Evolutionary conservation across 306 rosid genomes (phyloP), one percentile per base, ranked within the genome.

Genomic region (Spatholobus suberectus): DNA sequence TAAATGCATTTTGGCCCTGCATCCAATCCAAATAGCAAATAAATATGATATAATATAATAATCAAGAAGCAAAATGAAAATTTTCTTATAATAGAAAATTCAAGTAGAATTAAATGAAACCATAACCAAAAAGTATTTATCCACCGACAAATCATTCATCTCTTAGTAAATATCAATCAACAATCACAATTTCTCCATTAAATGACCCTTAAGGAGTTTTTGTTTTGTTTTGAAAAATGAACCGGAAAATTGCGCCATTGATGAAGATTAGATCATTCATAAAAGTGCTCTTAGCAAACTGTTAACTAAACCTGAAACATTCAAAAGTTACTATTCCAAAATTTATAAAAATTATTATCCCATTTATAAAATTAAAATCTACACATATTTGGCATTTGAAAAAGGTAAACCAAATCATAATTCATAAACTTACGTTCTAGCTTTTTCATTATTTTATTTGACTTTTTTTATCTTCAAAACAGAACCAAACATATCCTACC

Each of bases 1-100:
- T 13, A 47, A 84, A 82, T 46, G 73, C 89, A 71, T 23, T 80
- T 71, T 85, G 85, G 72, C 85, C 97, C 97, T 92, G 81, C 72
- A 80, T 74, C 79, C 76, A 72, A 29, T 51, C 21, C 73, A 81
- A 54, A 83, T 20, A 83, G 61, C 27, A 78, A 81, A 70, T 68
- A 58, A 11, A 41, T 69, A 11, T 14, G 20, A 63, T 59, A 11
- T 14, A 24, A 63, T 59, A n/a, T 12, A 41, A 79, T 24, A 46
- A 77, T 70, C 21, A 77, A 58, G 35, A 20, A 47, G 9, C n/a
- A 76, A 73, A 44, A 40, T 15, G 21, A 29, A 71, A 10, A 4
- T 8, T 52, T 52, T 62, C 80, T 70, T 37, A 55, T 11, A 17
- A 4, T 23, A 20, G 46, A 81, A 73, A 68, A 38, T 34, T 54